Base-by-base conservation (phyloP, 2,329 filamentous ascomycete genomes). In the Aspergillus tanneri region DNA sequence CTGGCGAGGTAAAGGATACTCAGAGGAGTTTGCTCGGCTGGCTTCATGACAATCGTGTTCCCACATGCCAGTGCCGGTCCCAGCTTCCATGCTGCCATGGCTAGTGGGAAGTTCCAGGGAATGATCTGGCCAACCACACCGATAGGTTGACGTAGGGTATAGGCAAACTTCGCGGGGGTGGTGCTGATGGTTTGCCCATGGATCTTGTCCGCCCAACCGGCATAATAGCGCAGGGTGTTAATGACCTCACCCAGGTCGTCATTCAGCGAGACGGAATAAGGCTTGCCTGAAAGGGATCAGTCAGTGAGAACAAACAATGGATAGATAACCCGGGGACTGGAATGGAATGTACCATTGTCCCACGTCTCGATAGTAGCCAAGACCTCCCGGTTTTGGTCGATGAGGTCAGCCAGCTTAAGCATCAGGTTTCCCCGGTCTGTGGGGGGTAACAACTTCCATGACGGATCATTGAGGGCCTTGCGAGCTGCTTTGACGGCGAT, bases 181-280 rank as follows among this genome's bases (percentile, higher is more conserved):
- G 65, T 67, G 49, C 56, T 51, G 36, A 93, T 84, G 47, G 90
- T 89, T 78, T 91, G 90, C 72, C 90, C 90, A 72, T 85, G 80
- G 58, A 93, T 85, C 84, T 95, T 96, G 79, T 96, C 90, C 63
- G 90, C 88, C 85, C 87, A 95, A 53, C 90, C 90, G 65, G 81
- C 90, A 63, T 91, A 93, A 77, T 92, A 96, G 72, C 90, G 84
- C 64, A 96, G 72, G 74, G 81, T 86, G 65, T 79, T 84, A 56
- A 82, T 77, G 49, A 85, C 84, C 59, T 82, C 80, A 46, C 70
- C 75, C 34, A 95, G 79, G 66, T 96, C 90, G 56, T 83, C 86
- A 66, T 83, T 86, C 50, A 72, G 49, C 12, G 72, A 67, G 34
- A 71, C 66, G 14, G 60, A 58, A 52, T 72, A 73, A n/a, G 72